phyloP scores from a whole-genome alignment of 2,329 filamentous ascomycete genomes.

The Pestalotiopsis sp. region DNA sequence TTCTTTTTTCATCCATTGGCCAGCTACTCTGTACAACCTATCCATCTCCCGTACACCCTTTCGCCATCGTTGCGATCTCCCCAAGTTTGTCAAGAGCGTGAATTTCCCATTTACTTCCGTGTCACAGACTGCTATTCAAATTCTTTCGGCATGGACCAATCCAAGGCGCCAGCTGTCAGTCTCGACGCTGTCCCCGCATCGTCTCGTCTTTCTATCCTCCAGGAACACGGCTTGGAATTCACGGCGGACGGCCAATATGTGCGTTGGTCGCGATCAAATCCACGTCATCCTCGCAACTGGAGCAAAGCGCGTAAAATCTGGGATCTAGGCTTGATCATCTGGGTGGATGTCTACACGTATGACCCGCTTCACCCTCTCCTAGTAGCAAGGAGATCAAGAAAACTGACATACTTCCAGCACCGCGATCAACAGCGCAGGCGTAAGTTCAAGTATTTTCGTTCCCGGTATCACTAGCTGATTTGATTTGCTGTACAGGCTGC shows the following conservation, averaged over 20 bases:
- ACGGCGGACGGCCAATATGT: neutral
- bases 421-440: neutral
- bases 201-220: neutral
- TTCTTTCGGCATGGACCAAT: neutral
- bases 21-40: too few species aligned
- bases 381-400: neutral
- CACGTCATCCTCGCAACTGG: conserved; percentile 3
- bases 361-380: neutral
- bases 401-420: conserved; percentile 6
- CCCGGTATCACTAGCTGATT: neutral
- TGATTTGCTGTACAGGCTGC: neutral
- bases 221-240: neutral
- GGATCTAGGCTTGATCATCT: conserved; percentile 3
- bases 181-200: neutral
- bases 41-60: neutral
- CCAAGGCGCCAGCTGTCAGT: neutral
- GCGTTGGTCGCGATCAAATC: neutral
- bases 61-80: neutral
- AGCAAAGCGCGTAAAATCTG: neutral
- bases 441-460: neutral
- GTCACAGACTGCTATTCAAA: neutral
- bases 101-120: neutral
- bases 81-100: neutral
- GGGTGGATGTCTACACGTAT: neutral
- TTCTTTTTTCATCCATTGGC: too few species aligned